Conservation (phyloP, 1,139 yeast genomes). For the Kluyveromyces marxianus region DNA sequence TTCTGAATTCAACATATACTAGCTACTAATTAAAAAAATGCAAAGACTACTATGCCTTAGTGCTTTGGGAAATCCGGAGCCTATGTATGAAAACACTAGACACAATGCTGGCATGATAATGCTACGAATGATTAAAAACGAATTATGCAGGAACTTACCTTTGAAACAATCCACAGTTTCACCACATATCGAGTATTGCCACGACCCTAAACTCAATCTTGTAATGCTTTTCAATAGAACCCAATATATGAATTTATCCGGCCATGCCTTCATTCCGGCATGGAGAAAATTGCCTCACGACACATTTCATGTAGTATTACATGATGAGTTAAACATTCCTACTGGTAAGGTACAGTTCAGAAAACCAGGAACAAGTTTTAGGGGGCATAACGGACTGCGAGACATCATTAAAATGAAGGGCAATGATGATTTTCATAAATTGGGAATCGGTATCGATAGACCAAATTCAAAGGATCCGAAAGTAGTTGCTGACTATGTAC, state of each 20-base stretch:
- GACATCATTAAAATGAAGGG: constrained; percentile 41
- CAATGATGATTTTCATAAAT: constrained; percentile 34
- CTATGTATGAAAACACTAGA: constrained; percentile 51
- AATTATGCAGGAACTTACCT: constrained; percentile 14
- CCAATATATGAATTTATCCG: constrained; percentile 65
- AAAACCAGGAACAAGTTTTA: constrained; percentile 46
- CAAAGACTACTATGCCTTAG: constrained; percentile 32
- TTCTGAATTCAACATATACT: not conserved
- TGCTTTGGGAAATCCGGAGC: constrained; percentile 77
- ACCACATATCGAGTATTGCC: constrained; percentile 15
- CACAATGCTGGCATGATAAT: constrained; percentile 59
- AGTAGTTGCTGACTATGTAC: constrained; percentile 55
- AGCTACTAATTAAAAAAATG: not conserved
- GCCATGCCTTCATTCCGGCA: constrained; percentile 42
- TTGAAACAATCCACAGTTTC: constrained; percentile 9
- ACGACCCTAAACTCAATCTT: constrained; percentile 19
- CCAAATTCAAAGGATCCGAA: constrained; percentile 39
- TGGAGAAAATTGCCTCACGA: constrained; percentile 36
- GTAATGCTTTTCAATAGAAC: constrained; percentile 42
- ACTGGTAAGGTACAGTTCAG: constrained; percentile 59
- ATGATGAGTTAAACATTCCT: constrained; percentile 65
- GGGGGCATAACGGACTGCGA: constrained; percentile 79
- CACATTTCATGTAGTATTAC: constrained; percentile 49
- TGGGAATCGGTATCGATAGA: constrained; percentile 70
- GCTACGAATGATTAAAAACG: constrained; percentile 17